Evolutionary conservation across 129 eudicot species (phyloP).

Genomic region (Centrapalus pauciflorus): DNA sequence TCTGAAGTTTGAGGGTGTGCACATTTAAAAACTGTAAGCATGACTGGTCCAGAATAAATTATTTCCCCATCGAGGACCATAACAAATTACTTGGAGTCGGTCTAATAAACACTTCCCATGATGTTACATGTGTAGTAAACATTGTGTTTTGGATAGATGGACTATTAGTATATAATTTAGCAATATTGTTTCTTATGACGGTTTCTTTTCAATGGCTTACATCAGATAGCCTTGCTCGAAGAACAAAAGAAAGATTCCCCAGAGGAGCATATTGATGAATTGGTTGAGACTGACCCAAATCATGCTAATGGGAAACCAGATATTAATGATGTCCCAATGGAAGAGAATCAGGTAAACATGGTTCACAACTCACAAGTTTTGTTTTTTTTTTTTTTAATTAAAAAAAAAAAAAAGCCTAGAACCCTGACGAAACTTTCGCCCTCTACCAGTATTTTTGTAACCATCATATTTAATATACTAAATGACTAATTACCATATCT

Average conservation of each 20-base stretch:
- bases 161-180: too few relatives aligned
- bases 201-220: conserved; percentile 7
- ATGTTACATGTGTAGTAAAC: too few relatives aligned
- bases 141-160: too few relatives aligned
- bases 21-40: too few relatives aligned
- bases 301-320: conserved; percentile 61
- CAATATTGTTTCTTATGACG: neutral
- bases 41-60: neutral
- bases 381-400: neutral
- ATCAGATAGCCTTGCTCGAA: conserved; percentile 70
- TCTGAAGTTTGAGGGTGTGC: neutral
- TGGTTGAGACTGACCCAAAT: conserved; percentile 37
- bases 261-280: conserved; percentile 65
- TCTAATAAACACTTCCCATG: neutral
- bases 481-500: too few relatives aligned
- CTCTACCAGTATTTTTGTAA: too few relatives aligned
- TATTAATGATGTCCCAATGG: conserved; percentile 84
- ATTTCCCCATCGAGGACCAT: neutral
- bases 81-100: neutral
- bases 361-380: too few relatives aligned
- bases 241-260: conserved; percentile 62
- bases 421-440: too few relatives aligned
- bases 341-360: conserved; percentile 62
- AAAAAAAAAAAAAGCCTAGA: too few relatives aligned
- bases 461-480: too few relatives aligned